phyloP scores from a whole-genome alignment of 2,329 filamentous ascomycete genomes.

The Oidium heveae region DNA sequence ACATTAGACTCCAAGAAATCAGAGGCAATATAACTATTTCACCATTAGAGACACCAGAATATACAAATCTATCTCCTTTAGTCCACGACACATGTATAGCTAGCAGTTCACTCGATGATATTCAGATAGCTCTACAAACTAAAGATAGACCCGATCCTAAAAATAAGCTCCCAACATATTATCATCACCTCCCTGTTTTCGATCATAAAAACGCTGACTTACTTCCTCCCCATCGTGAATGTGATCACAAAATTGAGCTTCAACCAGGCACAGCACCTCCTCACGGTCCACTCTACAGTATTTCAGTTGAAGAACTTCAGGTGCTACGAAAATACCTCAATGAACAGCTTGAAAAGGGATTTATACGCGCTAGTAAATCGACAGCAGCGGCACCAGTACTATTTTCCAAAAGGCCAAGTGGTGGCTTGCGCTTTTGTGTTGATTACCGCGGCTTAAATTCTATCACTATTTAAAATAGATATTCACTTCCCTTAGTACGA shows the following conservation, averaged over 20 bases:
- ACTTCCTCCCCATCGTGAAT: neutral
- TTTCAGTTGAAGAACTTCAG: neutral
- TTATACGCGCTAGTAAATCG: neutral
- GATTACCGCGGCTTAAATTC: too few species aligned
- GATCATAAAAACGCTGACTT: neutral
- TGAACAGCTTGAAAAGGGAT: neutral
- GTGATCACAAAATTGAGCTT: neutral
- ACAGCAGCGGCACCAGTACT: neutral
- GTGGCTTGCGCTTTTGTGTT: neutral
- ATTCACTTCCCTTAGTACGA: neutral
- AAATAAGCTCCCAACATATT: neutral
- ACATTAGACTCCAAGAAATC: neutral
- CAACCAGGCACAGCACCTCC: neutral
- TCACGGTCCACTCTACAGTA: neutral
- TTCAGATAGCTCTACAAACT: neutral
- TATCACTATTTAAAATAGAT: neutral
- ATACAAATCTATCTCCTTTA: neutral
- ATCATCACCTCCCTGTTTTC: neutral
- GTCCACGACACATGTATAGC: neutral
- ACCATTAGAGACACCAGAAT: neutral
- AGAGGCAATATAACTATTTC: neutral
- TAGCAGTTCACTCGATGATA: neutral
- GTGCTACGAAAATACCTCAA: neutral
- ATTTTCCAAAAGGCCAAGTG: neutral
- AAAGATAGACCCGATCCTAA: neutral